Evolutionary conservation across 2,329 filamentous ascomycete species (phyloP).

Genomic region (Calonectria pseudoturangicola): DNA sequence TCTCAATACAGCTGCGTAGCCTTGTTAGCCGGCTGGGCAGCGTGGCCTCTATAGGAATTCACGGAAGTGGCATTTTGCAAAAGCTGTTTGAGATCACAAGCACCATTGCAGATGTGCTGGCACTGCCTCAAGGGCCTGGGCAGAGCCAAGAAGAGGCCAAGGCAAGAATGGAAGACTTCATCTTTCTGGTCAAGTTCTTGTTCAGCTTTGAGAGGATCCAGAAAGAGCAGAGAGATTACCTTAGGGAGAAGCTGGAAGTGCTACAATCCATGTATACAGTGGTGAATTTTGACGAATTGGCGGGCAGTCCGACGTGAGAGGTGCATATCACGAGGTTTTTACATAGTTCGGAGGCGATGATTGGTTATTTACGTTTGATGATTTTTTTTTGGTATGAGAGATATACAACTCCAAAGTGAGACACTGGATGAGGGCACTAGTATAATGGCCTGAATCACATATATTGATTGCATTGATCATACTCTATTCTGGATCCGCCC

Average conservation of each 20-base stretch:
- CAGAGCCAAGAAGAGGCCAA: conserved; percentile 64
- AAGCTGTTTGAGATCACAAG: conserved; percentile 77
- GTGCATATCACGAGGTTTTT: background rate
- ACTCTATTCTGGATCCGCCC: background rate
- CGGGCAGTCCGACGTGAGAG: conserved; percentile 49
- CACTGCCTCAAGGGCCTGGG: conserved; percentile 66
- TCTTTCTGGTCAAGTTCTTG: conserved; percentile 70
- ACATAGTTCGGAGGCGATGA: background rate
- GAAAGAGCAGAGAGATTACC: conserved; percentile 64
- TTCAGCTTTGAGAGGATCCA: conserved; percentile 69
- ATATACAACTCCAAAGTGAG: conserved; percentile 3
- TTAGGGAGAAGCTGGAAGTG: conserved; percentile 62
- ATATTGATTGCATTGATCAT: background rate
- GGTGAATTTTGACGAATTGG: conserved; percentile 54
- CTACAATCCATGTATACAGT: conserved; percentile 57
- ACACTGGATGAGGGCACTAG: background rate
- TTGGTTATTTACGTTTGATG: conserved; percentile 24
- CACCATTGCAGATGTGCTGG: conserved; percentile 75
- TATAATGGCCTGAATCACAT: background rate
- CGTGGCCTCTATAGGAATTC: conserved; percentile 69
- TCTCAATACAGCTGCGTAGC: conserved; percentile 62
- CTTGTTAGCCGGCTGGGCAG: conserved; percentile 60
- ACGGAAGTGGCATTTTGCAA: conserved; percentile 74
- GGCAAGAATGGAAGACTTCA: conserved; percentile 71
- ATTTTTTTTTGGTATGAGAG: background rate